Base-by-base conservation (phyloP, 805 yeast species). In the Kluyveromyces lactis region DNA sequence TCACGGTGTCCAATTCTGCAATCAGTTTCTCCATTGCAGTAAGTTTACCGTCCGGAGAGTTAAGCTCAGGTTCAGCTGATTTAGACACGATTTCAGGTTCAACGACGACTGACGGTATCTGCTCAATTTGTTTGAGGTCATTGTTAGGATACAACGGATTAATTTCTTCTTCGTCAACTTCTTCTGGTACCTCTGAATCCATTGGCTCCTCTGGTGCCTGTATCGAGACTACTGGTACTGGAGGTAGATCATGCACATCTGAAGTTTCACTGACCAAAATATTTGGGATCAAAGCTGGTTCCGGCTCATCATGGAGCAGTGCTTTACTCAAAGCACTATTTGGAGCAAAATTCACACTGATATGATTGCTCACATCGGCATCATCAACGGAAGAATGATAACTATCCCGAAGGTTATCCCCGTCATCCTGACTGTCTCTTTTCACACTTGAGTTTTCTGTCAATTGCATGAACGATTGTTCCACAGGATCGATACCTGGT, bases 391-490 rank as follows among this genome's bases (percentile, higher is more conserved):
- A 49, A 10, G 51, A 27, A 6, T 9, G 6, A 21, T 9, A 6
- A 9, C 30, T 27, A 7, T 27, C 30, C 13, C 5, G 30, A 6
- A n/a, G 11, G 11, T 9, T 24, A 24, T 24, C 11, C 26, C 11
- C 16, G 12, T 8, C 19, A 11, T 30, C 21, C 17, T 15, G n/a
- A 15, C 8, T 28, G n/a, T n/a, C n/a, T 21, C 9, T 9, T 6
- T 6, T 9, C 24, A 7, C 33, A 8, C 15, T 28, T 1, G 44
- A 31, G 19, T 41, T 54, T 31, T 51, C 54, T 3, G 60, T 58
- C 18, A 58, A 41, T 49, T 53, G 52, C 56, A 51, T 49, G 34
- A 56, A 58, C 30, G 60, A 53, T 40, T 42, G 52, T 40, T 56
- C 63, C 7, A 58, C 52, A 9, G 63, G 63, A 30, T 53, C 50